Evolutionary conservation across 2,329 filamentous ascomycete genomes (phyloP).

Genomic region (Cercospora sojina): DNA sequence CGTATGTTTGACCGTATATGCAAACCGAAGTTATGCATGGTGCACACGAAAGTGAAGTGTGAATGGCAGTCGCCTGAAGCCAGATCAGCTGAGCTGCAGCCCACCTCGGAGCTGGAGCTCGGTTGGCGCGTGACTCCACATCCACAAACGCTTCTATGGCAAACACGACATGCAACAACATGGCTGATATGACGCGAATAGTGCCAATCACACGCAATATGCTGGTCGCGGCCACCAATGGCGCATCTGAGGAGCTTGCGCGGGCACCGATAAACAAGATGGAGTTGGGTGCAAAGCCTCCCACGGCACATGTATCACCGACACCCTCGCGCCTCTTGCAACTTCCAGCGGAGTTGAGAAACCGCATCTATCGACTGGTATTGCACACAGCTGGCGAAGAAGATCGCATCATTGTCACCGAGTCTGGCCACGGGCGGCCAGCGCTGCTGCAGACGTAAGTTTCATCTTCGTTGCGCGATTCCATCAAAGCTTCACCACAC

Average conservation of each 20-base stretch:
- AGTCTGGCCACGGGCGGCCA: not conserved
- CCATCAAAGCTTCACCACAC: not conserved
- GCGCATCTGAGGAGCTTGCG: not conserved
- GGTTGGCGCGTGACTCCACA: not conserved
- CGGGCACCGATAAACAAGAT: not conserved
- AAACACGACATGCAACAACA: not conserved
- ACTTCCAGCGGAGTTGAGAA: conserved; percentile 25
- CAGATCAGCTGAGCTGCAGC: conserved; percentile 2
- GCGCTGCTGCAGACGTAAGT: conserved; percentile 3
- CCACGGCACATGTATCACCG: not conserved
- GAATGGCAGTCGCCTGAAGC: not conserved
- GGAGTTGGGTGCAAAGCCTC: not conserved
- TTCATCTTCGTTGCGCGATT: not conserved
- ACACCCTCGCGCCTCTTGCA: not conserved
- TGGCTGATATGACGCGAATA: not conserved
- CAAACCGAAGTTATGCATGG: not conserved
- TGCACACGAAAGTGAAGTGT: not conserved
- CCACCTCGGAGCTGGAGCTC: not conserved
- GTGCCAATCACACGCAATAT: not conserved
- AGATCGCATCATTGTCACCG: not conserved
- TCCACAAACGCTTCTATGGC: not conserved
- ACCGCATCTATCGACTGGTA: conserved; percentile 20
- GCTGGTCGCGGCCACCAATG: not conserved
- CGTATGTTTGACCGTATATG: not conserved
- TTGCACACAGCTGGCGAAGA: not conserved